Evolutionary conservation across 306 rosid genomes (phyloP), one percentile per base, ranked within the genome.

Genomic region (Arachis stenosperma): DNA sequence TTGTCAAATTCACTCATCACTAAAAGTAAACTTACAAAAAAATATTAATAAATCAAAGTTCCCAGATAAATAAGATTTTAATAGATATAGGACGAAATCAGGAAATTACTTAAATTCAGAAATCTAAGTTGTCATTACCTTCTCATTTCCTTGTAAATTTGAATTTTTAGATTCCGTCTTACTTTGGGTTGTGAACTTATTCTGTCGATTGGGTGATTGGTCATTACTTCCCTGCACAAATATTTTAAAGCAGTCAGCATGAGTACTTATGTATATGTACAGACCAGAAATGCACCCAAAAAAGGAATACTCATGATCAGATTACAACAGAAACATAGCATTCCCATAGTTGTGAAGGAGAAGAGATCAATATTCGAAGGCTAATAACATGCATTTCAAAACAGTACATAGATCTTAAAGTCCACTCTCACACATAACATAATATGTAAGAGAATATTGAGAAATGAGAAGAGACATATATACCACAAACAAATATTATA

Each of bases 1-100:
- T 82, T 78, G 93, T 90, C 97, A 90, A 88, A 87, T 86, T 88
- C 87, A 83, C 80, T 80, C 89, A 86, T 79, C 84, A 85, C 82
- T 84, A 85, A 62, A 82, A 84, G 44, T 70, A 44, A 61, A 71
- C 60, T 60, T 59, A 57, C 13, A 70, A 70, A 51, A 41, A 65
- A 27, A 68, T 22, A 17, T 0, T 46, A 6, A 61, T 27, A 29
- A 29, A 14, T 6, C 11, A 56, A 46, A 65, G 39, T 6, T 6
- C 61, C 61, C 29, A 50, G 6, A 58, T 41, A 14, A 46, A 51
- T 36, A 37, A 68, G 52, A 52, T 33, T 33, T 37, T 29, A 54
- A 22, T 7, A 48, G 40, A 12, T 37, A 36, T 6, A 9, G 14
- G 13, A 59, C 12, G 67, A 57, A 41, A 43, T 8, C 47, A 36